Base-by-base conservation (phyloP, 2,329 filamentous ascomycete species). In the Neophaeococcomyces aloes region DNA sequence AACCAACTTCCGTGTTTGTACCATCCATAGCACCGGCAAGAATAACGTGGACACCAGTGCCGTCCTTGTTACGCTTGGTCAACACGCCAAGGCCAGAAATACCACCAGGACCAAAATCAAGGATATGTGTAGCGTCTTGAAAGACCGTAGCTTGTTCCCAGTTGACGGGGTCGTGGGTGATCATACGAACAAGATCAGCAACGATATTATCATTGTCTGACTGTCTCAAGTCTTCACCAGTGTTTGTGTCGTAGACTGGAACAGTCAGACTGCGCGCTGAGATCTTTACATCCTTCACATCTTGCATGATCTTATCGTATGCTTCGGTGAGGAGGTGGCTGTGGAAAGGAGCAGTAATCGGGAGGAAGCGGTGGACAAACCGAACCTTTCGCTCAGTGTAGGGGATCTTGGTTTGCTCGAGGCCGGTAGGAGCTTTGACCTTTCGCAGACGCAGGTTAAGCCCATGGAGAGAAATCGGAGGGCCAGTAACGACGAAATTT, bases 41-140 rank as follows among this genome's bases (percentile, higher is more conserved):
- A 53, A 98, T 94, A 53, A 98, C 88, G 48, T 89, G 86, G 29
- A 98, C 91, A 57, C 91, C 91, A 46, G 87, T 96, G 51, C 91
- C 91, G 64, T 98, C 93, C 72, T 98, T 98, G 75, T 96, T 98
- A 57, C 91, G 86, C 73, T 94, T 96, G 46, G 91, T 98, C 51
- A 98, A 72, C 35, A 94, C 85, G 59, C 91, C 93, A 17, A 98
- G 80, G 52, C 93, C 93, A 18, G 91, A 98, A 52, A 96, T 91
- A 50, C 91, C 93, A 58, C 91, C 91, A 17, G 91, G 91, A 36
- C 93, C 91, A 56, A 98, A 96, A 67, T 98, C 91, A 41, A 98
- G 70, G 45, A 98, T 85, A 62, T 98, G 91, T 3, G 89, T 95
- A 15, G 91, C 91, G 17, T 79, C 75, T 3, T 86, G 81, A 71